phyloP scores from a whole-genome alignment of 257 asterid genomes.

The Penstemon eatonii region DNA sequence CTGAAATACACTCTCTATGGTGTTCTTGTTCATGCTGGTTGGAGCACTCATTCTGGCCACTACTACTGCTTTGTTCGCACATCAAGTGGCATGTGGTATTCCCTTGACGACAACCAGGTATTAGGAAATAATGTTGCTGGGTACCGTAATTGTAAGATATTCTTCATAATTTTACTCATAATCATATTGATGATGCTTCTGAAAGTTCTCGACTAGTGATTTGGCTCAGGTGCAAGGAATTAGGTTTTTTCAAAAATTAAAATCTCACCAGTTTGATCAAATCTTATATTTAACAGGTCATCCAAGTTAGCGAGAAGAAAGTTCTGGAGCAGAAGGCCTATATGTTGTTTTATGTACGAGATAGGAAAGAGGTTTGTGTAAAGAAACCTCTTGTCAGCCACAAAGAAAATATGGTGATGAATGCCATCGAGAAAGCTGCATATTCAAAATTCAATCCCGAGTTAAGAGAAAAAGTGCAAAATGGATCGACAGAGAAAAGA shows the following conservation, averaged over 20 bases:
- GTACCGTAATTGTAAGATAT: neutral
- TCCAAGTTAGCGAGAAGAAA: conserved; percentile 75
- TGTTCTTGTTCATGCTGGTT: conserved; percentile 96
- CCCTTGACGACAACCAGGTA: conserved; percentile 97
- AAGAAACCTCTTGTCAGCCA: conserved; percentile 49
- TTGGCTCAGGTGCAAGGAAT: conserved; percentile 12
- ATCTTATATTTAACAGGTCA: conserved; percentile 52
- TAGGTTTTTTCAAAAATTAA: neutral
- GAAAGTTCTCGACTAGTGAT: conserved; percentile 3
- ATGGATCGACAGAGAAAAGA: conserved; percentile 39
- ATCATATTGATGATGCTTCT: conserved; percentile 1
- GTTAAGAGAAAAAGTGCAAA: conserved; percentile 37
- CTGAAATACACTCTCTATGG: conserved; percentile 89
- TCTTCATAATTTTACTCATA: conserved; percentile 8
- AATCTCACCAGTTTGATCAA: neutral
- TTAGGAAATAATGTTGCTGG: conserved; percentile 10
- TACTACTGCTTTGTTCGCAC: conserved; percentile 97
- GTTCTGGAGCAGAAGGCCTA: conserved; percentile 96
- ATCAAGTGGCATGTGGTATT: conserved; percentile 96
- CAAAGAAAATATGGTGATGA: conserved; percentile 46
- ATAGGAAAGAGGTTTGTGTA: conserved; percentile 41
- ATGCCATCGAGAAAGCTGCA: conserved; percentile 46
- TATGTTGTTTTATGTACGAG: conserved; percentile 91
- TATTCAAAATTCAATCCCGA: conserved; percentile 40
- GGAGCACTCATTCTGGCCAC: conserved; percentile 98